Evolutionary conservation across 1,139 yeast genomes (phyloP).

Genomic region (Arxiozyma bovina): DNA sequence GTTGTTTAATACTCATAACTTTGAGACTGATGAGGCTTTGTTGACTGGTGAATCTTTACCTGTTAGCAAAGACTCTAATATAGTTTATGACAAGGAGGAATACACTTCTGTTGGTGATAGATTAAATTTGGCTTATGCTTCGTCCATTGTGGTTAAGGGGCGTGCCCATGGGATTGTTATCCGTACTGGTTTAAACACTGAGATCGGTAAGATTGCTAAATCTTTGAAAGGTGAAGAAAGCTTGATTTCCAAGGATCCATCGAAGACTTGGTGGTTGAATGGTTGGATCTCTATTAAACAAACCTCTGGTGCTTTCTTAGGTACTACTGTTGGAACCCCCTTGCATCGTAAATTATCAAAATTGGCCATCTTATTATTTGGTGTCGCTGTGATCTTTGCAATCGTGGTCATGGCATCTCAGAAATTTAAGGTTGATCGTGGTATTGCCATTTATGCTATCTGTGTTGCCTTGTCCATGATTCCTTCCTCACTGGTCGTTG

Average conservation of each 20-base stretch:
- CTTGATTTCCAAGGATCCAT: constrained; percentile 53
- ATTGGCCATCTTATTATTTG: constrained; percentile 76
- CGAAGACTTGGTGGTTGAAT: constrained; percentile 32
- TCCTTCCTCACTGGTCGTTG: constrained; percentile 96
- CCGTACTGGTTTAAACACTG: constrained; percentile 81
- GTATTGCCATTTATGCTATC: constrained; percentile 93
- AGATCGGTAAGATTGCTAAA: constrained; percentile 82
- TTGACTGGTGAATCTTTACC: constrained; percentile 94
- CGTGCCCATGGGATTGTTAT: constrained; percentile 88
- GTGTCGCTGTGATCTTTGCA: constrained; percentile 80
- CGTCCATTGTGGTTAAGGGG: constrained; percentile 91
- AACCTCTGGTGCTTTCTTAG: constrained; percentile 58
- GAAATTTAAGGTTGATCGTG: constrained; percentile 83
- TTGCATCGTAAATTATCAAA: constrained; percentile 90
- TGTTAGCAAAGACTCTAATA: constrained; percentile 48
- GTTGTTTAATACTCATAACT: constrained; percentile 62
- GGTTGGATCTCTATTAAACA: constrained; percentile 37
- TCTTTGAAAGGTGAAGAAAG: constrained; percentile 88
- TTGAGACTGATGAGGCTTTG: constrained; percentile 83
- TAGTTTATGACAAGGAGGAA: constrained; percentile 30
- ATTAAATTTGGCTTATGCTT: constrained; percentile 79
- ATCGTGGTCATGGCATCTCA: constrained; percentile 76
- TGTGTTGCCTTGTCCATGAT: constrained; percentile 97
- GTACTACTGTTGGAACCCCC: constrained; percentile 79
- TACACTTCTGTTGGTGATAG: constrained; percentile 58